A percentile compares a stretch with the other conserved stretches of the same genome.
These are phyloP conservation scores for Boletus edulis DNA, from an alignment of 768 basidiomycete species.

Conservation along the genomic window DNA sequence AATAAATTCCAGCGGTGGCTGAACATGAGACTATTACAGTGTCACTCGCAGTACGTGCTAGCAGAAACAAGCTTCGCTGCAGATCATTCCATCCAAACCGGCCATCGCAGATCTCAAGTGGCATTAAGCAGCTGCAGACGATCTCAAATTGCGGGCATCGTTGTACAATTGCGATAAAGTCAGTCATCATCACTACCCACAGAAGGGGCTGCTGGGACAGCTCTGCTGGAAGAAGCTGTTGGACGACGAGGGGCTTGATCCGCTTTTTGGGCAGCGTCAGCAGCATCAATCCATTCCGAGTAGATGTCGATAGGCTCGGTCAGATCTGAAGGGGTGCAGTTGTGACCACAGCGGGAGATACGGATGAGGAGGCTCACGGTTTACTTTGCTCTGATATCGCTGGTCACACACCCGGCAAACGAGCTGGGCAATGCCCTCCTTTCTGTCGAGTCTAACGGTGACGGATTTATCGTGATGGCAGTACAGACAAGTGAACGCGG, in stretches of 20 bases:
- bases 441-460: conserved; percentile 79
- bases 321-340: conserved; percentile 53
- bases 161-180: conserved; percentile 22
- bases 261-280: conserved; percentile 75
- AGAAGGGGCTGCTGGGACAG: conserved; percentile 32
- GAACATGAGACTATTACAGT: conserved; percentile 12
- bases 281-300: conserved; percentile 90
- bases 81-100: conserved; percentile 10
- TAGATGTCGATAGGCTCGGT: conserved; percentile 89
- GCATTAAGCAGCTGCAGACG: not conserved
- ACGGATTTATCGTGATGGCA: conserved; percentile 91
- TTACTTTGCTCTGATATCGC: conserved; percentile 82
- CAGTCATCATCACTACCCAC: conserved; percentile 49
- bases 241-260: conserved; percentile 52
- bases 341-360: conserved; percentile 1
- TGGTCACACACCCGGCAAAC: conserved; percentile 86
- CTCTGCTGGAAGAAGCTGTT: conserved; percentile 48
- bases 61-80: not conserved
- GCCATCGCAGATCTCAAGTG: not conserved
- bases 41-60: not conserved
- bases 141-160: conserved; percentile 7
- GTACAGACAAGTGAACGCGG: conserved; percentile 82
- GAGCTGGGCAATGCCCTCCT: conserved; percentile 78
- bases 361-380: conserved; percentile 53
- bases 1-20: conserved; percentile 30